Evolutionary conservation across 768 basidiomycete species (phyloP), one percentile per base, ranked within the genome.

Genomic region (Phanerochaete sordida): DNA sequence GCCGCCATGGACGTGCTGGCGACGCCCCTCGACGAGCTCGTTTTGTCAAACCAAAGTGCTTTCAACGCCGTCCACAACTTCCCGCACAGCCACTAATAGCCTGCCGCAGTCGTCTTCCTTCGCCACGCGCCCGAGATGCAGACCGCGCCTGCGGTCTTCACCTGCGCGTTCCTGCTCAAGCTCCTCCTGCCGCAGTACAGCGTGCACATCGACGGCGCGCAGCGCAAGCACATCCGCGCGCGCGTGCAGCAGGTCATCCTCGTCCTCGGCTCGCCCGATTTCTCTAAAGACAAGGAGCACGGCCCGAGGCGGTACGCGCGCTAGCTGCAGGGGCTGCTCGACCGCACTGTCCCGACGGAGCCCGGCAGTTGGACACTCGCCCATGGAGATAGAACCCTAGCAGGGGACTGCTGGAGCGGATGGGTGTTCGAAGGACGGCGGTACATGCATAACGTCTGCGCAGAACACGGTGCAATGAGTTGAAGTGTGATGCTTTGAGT

Each of bases 91-190:
- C 44, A 46, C 43, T 46, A 6, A 46, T 46, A 8, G 12, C 37
- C 35, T 49, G 64, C 61, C 58, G 27, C 70, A 85, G 84, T 77
- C 49, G 73, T 77, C 26, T 86, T 80, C 61, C 78, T 87, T 55
- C 81, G 86, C 3, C 88, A 90, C 67, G 90, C 88, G 0, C 90
- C 91, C 1, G 90, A 91, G 67, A 84, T 87, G 0, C 86, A 91
- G 63, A 86, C 84, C 59, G 85, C 92, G 6, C 91, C 91, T 65
- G 79, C 85, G 27, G 89, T 87, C 0, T 92, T 93, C 63, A 90
- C 91, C 15, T 84, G 86, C 8, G 86, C 91, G 2, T 93, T 93
- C 77, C 76, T 94, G 15, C 80, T 94, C 62, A 93, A 93, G 87
- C 80, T 93, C 21, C 78, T 93, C 9, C 88, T 89, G 73, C 90